Percentiles rank a stretch among this genome's conserved stretches.
Conservation (phyloP, 768 basidiomycete species). For the Suillus bovinus region DNA sequence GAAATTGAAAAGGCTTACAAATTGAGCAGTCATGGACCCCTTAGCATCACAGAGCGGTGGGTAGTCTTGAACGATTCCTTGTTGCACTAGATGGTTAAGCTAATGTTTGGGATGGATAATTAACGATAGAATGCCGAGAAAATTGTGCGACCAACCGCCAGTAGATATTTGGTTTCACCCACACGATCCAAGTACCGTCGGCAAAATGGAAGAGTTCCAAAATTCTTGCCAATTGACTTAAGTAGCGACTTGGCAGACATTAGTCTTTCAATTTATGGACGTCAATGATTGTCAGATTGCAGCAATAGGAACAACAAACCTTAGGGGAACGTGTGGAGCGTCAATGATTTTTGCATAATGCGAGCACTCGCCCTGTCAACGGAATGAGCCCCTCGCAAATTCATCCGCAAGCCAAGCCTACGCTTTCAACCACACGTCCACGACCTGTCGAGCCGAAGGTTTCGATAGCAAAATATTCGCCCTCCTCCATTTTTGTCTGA, state of each 20-base stretch:
- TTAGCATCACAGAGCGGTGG: conserved; percentile 86
- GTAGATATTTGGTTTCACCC: conserved; percentile 91
- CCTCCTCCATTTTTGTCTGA: conserved; percentile 97
- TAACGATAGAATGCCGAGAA: neutral
- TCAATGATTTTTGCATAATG: conserved; percentile 83
- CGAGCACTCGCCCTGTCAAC: conserved; percentile 79
- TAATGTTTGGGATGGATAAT: conserved; percentile 30
- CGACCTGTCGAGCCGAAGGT: conserved; percentile 98
- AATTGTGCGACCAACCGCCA: conserved; percentile 60
- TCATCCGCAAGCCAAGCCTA: conserved; percentile 31
- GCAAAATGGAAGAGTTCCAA: conserved; percentile 95
- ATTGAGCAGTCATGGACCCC: conserved; percentile 94
- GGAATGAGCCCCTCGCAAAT: conserved; percentile 4
- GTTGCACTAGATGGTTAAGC: conserved; percentile 87
- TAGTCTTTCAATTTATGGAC: conserved; percentile 48
- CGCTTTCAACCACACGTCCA: conserved; percentile 83
- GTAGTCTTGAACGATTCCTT: conserved; percentile 89
- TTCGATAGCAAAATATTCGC: conserved; percentile 98
- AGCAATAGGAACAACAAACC: conserved; percentile 47
- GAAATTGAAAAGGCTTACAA: conserved; percentile 46
- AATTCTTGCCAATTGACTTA: conserved; percentile 86
- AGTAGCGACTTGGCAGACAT: conserved; percentile 85
- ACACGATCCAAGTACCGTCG: conserved; percentile 90
- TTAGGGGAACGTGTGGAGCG: conserved; percentile 70
- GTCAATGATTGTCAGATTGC: conserved; percentile 8